phyloP scores from a whole-genome alignment of 331 rosid genomes.

The Cydonia oblonga region DNA sequence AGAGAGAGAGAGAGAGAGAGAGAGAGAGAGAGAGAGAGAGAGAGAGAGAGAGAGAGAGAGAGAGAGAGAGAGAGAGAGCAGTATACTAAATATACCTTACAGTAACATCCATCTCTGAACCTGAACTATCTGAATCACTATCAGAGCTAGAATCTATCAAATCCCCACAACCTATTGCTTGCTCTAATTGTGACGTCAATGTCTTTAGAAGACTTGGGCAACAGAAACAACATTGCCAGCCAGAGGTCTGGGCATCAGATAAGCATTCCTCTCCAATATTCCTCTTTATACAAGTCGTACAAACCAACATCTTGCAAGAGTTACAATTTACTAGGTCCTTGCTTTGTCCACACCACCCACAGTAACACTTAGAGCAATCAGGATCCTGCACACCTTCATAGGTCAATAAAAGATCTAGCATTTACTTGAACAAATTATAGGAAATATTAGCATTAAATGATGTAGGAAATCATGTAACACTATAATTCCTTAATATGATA shows the following conservation, averaged over 20 bases:
- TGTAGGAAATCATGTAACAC: not conserved
- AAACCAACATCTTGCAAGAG: conserved; percentile 51
- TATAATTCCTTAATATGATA: not conserved
- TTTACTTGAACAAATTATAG: not conserved
- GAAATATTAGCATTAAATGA: not conserved
- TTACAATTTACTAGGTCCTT: conserved; percentile 49
- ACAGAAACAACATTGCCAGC: conserved; percentile 77
- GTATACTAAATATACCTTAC: conserved; percentile 34
- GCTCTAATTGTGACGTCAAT: conserved; percentile 40
- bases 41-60: not conserved
- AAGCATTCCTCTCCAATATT: conserved; percentile 55
- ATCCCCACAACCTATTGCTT: conserved; percentile 32
- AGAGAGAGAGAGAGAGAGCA: not conserved
- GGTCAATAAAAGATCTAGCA: conserved; percentile 15
- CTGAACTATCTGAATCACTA: conserved; percentile 68
- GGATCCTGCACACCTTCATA: conserved; percentile 43
- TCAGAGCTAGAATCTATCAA: conserved; percentile 45
- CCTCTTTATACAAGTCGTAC: conserved; percentile 51
- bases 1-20: too few relatives aligned
- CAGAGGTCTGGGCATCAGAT: conserved; percentile 34
- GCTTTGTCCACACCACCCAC: conserved; percentile 77
- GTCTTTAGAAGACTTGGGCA: conserved; percentile 46
- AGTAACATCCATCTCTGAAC: conserved; percentile 34
- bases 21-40: not conserved
- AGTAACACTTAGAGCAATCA: conserved; percentile 47